Percentiles rank a stretch among this genome's conserved stretches.
phyloP scores from a whole-genome alignment of 2,329 filamentous ascomycete species.

The Apiospora phragmitis region DNA sequence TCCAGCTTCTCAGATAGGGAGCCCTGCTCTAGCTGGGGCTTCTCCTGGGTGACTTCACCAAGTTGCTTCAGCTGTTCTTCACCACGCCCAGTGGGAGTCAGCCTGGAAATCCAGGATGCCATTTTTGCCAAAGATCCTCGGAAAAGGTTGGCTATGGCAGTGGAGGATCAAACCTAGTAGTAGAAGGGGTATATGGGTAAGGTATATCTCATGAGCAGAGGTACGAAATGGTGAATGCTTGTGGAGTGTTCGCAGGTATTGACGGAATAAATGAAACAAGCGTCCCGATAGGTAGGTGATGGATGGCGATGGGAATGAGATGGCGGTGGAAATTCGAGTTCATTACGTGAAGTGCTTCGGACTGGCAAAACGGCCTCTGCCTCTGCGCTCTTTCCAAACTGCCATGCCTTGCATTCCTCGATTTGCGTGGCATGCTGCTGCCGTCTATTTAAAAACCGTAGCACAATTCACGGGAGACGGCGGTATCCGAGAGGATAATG shows the following conservation, averaged over 20 bases:
- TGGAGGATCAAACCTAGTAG: neutral
- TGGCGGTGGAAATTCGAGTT: neutral
- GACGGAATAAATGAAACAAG: neutral
- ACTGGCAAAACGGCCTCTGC: neutral
- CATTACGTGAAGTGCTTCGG: neutral
- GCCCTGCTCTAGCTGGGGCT: neutral
- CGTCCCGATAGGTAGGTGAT: neutral
- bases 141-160: neutral
- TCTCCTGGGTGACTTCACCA: neutral
- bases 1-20: neutral
- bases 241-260: neutral
- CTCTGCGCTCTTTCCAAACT: neutral
- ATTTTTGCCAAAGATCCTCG: neutral
- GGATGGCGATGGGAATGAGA: neutral
- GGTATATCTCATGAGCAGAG: neutral
- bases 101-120: neutral
- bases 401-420: too few species aligned
- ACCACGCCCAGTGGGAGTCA: neutral
- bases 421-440: neutral
- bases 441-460: neutral
- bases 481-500: too few species aligned
- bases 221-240: neutral
- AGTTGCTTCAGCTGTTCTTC: neutral
- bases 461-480: too few species aligned
- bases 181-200: too few species aligned